These are phyloP conservation scores for Penicillium sp. DNA, from an alignment of 2,329 filamentous ascomycete genomes.

Conservation along the genomic window DNA sequence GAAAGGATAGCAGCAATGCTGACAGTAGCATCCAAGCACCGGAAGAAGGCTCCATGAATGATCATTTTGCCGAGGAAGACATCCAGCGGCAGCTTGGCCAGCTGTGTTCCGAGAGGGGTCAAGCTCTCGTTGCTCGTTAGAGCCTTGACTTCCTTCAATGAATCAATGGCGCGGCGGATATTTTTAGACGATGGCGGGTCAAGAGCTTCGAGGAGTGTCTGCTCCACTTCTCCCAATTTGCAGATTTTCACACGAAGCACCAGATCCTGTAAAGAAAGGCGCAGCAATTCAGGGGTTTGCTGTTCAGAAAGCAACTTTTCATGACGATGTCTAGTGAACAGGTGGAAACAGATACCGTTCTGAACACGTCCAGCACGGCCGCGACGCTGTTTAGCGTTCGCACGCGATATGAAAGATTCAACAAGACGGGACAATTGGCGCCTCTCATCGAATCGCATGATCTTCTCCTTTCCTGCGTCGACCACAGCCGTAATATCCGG, in stretches of 20 bases:
- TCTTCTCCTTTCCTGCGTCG: constrained; percentile 93
- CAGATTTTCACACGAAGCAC: constrained; percentile 97
- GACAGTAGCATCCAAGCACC: constrained; percentile 85
- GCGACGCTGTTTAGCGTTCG: constrained; percentile 91
- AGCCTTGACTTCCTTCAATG: constrained; percentile 87
- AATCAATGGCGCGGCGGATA: constrained; percentile 87
- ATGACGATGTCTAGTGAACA: constrained; percentile 88
- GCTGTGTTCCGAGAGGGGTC: constrained; percentile 79
- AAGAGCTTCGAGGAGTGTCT: constrained; percentile 80
- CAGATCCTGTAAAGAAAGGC: constrained; percentile 88
- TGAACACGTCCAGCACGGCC: constrained; percentile 95
- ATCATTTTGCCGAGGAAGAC: constrained; percentile 94
- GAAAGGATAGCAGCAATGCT: constrained; percentile 91
- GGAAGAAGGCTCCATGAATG: constrained; percentile 79
- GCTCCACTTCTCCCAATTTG: constrained; percentile 88
- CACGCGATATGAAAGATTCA: constrained; percentile 91
- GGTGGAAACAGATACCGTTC: constrained; percentile 89
- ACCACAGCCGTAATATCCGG: constrained; percentile 97
- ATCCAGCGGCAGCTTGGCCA: constrained; percentile 85
- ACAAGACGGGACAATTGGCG: constrained; percentile 86
- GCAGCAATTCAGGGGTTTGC: constrained; percentile 94
- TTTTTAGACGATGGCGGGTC: constrained; percentile 91
- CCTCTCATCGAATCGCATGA: constrained; percentile 92
- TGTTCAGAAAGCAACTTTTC: constrained; percentile 82
- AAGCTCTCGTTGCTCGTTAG: constrained; percentile 78